phyloP scores from a whole-genome alignment of 768 basidiomycete species.

The Tubosaeta brunneosetosa region DNA sequence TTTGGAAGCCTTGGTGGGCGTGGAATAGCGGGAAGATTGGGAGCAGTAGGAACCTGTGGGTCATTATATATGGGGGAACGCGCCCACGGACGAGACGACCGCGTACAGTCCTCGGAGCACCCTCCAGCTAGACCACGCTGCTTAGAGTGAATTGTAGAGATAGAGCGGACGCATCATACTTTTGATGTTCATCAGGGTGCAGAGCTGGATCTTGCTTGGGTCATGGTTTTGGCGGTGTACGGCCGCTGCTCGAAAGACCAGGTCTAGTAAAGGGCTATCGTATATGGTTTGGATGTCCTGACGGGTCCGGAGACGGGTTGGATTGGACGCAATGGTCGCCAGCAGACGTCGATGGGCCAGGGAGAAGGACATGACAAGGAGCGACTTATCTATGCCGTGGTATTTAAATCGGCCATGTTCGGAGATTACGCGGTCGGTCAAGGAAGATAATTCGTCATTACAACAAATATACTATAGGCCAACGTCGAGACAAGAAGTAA shows the following conservation, averaged over 20 bases:
- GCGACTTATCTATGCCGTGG: neutral
- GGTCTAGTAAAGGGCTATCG: conserved; percentile 79
- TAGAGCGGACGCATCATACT: conserved; percentile 49
- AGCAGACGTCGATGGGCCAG: conserved; percentile 42
- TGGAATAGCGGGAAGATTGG: conserved; percentile 91
- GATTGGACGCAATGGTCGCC: conserved; percentile 47
- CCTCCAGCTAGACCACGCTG: conserved; percentile 66
- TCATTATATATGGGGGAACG: conserved; percentile 1
- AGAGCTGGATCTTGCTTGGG: conserved; percentile 88
- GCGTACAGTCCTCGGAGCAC: conserved; percentile 90
- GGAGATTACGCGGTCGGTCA: conserved; percentile 1
- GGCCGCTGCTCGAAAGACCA: conserved; percentile 80
- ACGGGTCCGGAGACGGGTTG: conserved; percentile 50
- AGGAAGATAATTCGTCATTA: conserved; percentile 18
- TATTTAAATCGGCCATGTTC: neutral
- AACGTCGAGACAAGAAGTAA: conserved; percentile 23
- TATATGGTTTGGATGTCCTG: conserved; percentile 83
- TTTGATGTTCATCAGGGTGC: conserved; percentile 98
- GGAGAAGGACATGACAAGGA: too few species aligned
- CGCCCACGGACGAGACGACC: conserved; percentile 1
- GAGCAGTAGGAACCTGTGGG: conserved; percentile 89
- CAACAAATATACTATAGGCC: conserved; percentile 28
- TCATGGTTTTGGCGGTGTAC: conserved; percentile 86
- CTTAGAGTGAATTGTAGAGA: conserved; percentile 11
- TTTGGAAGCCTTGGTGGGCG: conserved; percentile 82